phyloP scores from a whole-genome alignment of 306 rosid genomes.

The Potentilla sterilis region DNA sequence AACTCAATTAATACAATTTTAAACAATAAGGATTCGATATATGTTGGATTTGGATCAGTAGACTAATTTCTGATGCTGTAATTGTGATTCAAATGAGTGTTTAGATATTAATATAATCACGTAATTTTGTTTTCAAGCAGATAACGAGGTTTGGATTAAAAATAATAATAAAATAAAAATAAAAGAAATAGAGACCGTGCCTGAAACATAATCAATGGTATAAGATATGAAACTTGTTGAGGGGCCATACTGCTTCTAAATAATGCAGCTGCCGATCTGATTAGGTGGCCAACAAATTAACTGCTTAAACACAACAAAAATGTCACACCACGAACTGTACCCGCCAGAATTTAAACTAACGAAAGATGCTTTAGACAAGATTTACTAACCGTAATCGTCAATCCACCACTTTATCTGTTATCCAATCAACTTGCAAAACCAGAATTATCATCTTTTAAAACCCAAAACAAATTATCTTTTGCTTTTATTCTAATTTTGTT shows the following conservation, averaged over 20 bases:
- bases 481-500: slow-evolving; percentile 19
- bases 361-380: not conserved
- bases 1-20: too few relatives aligned
- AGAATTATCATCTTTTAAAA: not conserved
- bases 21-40: too few relatives aligned
- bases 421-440: slow-evolving; percentile 37
- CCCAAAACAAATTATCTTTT: not conserved
- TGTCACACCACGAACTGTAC: slow-evolving; percentile 30
- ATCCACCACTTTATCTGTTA: slow-evolving; percentile 34
- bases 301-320: not conserved
- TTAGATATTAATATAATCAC: too few relatives aligned
- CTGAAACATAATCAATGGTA: not conserved
- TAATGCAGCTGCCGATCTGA: slow-evolving; percentile 34
- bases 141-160: not conserved
- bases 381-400: slow-evolving; percentile 10
- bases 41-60: too few relatives aligned
- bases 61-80: too few relatives aligned
- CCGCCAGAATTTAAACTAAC: slow-evolving; percentile 66
- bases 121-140: too few relatives aligned
- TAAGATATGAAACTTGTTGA: slow-evolving; percentile 11
- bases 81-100: too few relatives aligned
- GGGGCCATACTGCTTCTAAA: slow-evolving; percentile 24
- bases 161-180: too few relatives aligned
- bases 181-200: not conserved
- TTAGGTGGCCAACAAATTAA: slow-evolving; percentile 67